Conservation (phyloP, 306 rosid species). For the Lathyrus aphaca region DNA sequence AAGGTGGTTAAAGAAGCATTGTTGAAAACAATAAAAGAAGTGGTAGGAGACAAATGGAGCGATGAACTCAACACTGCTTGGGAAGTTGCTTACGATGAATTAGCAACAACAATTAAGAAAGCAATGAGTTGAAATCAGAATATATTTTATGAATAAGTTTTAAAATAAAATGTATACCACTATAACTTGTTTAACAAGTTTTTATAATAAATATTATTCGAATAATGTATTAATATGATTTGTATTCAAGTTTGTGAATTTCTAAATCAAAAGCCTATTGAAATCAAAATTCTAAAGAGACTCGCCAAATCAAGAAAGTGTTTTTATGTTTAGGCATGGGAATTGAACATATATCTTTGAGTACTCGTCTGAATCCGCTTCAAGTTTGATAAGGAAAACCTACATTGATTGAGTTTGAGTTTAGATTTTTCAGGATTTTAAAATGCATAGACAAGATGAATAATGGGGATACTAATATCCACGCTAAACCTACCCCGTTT, state of each 20-base stretch:
- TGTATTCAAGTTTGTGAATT: background rate
- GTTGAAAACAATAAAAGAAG: slow-evolving; percentile 2
- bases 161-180: background rate
- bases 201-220: background rate
- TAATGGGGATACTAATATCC: too few species aligned
- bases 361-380: too few species aligned
- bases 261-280: too few species aligned
- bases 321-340: too few species aligned
- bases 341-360: too few species aligned
- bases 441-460: too few species aligned
- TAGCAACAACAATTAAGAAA: slow-evolving; percentile 36
- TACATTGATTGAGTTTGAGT: too few species aligned
- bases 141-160: background rate
- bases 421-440: too few species aligned
- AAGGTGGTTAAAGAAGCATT: slow-evolving; percentile 44
- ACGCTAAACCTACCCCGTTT: too few species aligned
- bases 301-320: too few species aligned
- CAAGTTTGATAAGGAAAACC: too few species aligned
- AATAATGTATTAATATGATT: background rate
- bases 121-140: slow-evolving; percentile 12
- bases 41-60: slow-evolving; percentile 36
- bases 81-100: slow-evolving; percentile 42
- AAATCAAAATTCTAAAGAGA: too few species aligned
- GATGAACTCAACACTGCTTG: slow-evolving; percentile 30
- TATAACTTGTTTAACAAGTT: slow-evolving; percentile 3